Evolutionary conservation across 768 basidiomycete genomes (phyloP).

Genomic region (Leccinum disarticulatum): DNA sequence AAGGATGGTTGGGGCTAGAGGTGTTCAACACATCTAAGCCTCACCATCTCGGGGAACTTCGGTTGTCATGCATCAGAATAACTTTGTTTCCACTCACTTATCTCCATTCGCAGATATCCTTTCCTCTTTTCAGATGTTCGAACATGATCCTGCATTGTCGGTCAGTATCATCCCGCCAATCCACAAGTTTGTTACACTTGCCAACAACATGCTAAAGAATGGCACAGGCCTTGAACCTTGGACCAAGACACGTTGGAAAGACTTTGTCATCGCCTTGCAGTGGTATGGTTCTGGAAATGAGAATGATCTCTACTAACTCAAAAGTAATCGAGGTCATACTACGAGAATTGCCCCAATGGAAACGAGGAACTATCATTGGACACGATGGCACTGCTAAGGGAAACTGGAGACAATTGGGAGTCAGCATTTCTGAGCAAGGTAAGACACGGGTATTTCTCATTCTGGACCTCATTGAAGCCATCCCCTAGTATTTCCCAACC

Average conservation of each 20-base stretch:
- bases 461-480: background rate
- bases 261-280: slow-evolving; percentile 55
- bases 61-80: background rate
- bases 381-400: background rate
- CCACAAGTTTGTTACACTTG: slow-evolving; percentile 51
- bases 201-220: slow-evolving; percentile 53
- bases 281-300: slow-evolving; percentile 38
- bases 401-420: background rate
- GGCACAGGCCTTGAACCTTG: slow-evolving; percentile 54
- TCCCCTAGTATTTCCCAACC: slow-evolving; percentile 1
- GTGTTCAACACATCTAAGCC: no score
- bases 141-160: slow-evolving; percentile 2
- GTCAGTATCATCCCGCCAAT: slow-evolving; percentile 4
- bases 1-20: no score
- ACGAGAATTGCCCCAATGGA: slow-evolving; percentile 2
- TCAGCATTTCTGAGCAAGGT: slow-evolving; percentile 1
- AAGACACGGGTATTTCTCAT: background rate
- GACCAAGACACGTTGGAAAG: slow-evolving; percentile 57
- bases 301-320: background rate
- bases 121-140: slow-evolving; percentile 9
- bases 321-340: background rate
- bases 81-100: background rate
- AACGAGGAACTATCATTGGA: background rate
- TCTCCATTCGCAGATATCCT: background rate
- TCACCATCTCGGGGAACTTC: no score